Evolutionary conservation across 2,329 filamentous ascomycete genomes (phyloP).

Genomic region (Harringtonia aguacate): DNA sequence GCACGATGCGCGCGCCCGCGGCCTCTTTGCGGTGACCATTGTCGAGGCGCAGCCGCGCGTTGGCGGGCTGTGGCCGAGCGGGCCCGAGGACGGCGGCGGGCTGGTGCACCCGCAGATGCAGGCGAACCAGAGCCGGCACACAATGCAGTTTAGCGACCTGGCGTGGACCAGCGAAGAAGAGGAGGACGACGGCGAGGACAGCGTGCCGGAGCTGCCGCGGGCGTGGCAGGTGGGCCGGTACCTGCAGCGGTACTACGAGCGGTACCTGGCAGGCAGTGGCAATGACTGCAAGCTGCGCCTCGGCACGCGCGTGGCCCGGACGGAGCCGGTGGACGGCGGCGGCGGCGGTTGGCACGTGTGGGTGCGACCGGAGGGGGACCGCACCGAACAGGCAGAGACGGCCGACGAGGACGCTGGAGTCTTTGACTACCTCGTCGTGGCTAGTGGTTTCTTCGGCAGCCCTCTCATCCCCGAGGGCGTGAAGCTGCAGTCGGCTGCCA

Average conservation of each 20-base stretch:
- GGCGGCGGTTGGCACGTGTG: conserved; percentile 29
- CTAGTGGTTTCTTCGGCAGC: conserved; percentile 66
- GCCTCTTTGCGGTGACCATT: conserved; percentile 55
- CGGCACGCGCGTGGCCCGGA: conserved; percentile 33
- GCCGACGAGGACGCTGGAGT: conserved; percentile 24
- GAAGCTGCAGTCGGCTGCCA: too few species aligned
- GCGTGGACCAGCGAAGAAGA: conserved; percentile 47
- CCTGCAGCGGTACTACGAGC: conserved; percentile 50
- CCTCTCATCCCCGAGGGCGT: conserved; percentile 37
- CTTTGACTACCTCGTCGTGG: conserved; percentile 64
- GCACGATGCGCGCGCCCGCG: conserved; percentile 37
- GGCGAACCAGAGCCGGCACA: conserved; percentile 68
- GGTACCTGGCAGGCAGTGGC: conserved; percentile 35
- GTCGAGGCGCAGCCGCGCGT: conserved; percentile 56
- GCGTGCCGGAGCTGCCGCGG: conserved; percentile 54
- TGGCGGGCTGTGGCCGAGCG: conserved; percentile 67
- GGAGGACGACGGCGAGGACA: background rate
- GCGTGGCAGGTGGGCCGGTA: conserved; percentile 72
- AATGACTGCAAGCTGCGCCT: conserved; percentile 33
- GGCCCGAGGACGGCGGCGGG: conserved; percentile 34
- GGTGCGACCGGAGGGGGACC: background rate
- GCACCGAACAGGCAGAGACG: conserved; percentile 17
- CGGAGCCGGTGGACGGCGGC: conserved; percentile 18
- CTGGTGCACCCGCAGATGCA: conserved; percentile 57
- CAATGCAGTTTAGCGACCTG: conserved; percentile 61